These are phyloP conservation scores for Podaxis pistillaris DNA, from an alignment of 768 basidiomycete species.

Conservation along the genomic window DNA sequence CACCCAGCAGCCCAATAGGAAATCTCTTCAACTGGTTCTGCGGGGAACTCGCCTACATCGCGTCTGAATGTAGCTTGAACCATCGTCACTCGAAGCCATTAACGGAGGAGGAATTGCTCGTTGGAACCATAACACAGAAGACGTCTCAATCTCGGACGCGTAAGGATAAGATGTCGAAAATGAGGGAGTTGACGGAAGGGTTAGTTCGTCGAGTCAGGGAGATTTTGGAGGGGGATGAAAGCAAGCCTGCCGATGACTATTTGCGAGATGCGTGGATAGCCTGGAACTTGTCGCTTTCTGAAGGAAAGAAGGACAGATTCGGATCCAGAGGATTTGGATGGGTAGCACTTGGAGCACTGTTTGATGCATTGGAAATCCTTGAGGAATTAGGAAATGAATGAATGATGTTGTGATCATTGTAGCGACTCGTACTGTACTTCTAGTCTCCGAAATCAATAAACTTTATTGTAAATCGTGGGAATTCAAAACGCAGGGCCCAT, in stretches of 20 bases:
- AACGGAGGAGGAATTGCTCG: slow-evolving; percentile 58
- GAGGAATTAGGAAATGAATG: not conserved
- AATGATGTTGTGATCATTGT: not conserved
- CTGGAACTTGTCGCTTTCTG: slow-evolving; percentile 42
- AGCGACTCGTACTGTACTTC: too few relatives aligned
- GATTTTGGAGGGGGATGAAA: slow-evolving; percentile 46
- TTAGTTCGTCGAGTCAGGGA: slow-evolving; percentile 49
- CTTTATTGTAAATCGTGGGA: not conserved
- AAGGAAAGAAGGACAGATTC: slow-evolving; percentile 32
- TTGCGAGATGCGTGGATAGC: slow-evolving; percentile 52
- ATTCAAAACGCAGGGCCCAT: not conserved
- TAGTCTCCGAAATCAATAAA: too few relatives aligned
- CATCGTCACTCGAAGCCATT: slow-evolving; percentile 38
- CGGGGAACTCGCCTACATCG: slow-evolving; percentile 45
- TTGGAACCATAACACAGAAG: slow-evolving; percentile 68
- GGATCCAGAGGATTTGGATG: slow-evolving; percentile 62
- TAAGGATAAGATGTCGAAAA: slow-evolving; percentile 47
- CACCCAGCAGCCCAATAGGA: slow-evolving; percentile 19
- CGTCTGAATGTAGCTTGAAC: slow-evolving; percentile 43
- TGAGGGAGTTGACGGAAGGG: slow-evolving; percentile 52
- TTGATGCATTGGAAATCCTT: slow-evolving; percentile 38
- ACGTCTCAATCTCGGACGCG: slow-evolving; percentile 53
- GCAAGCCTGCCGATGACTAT: slow-evolving; percentile 32
- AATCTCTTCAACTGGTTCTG: slow-evolving; percentile 39
- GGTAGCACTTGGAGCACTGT: slow-evolving; percentile 54